phyloP scores from a whole-genome alignment of 2,329 filamentous ascomycete genomes.

The Ceratocystis alfenasii region DNA sequence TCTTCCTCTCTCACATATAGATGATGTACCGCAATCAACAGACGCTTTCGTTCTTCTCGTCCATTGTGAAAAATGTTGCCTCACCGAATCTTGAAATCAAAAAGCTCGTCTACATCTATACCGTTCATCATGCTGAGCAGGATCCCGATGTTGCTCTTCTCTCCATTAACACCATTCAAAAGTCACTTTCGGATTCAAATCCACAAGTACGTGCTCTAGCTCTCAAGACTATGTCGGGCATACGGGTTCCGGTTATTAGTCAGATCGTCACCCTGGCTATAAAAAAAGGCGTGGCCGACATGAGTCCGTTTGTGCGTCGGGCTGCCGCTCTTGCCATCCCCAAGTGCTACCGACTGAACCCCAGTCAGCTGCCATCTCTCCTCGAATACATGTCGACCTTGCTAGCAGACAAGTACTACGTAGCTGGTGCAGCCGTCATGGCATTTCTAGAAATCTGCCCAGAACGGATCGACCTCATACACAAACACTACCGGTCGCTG shows the following conservation, averaged over 20 bases:
- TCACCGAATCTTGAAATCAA: conserved; percentile 90
- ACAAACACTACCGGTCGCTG: conserved; percentile 74
- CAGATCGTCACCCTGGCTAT: conserved; percentile 95
- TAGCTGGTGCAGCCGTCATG: conserved; percentile 83
- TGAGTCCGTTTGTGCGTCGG: conserved; percentile 88
- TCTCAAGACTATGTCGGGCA: conserved; percentile 91
- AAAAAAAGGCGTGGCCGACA: conserved; percentile 83
- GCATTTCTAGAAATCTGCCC: conserved; percentile 86
- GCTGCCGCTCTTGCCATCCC: conserved; percentile 88
- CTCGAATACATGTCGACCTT: conserved; percentile 68
- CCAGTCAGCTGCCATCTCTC: conserved; percentile 70
- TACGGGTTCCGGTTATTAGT: conserved; percentile 92
- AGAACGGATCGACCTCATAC: conserved; percentile 74
- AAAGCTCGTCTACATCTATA: conserved; percentile 96
- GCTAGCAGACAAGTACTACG: conserved; percentile 84
- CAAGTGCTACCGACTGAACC: conserved; percentile 88
- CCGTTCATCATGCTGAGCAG: conserved; percentile 89
- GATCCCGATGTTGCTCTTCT: conserved; percentile 91
- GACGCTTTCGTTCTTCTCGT: conserved; percentile 89
- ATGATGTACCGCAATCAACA: conserved; percentile 92
- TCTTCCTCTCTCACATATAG: conserved; percentile 35
- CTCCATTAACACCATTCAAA: conserved; percentile 98
- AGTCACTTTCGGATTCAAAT: conserved; percentile 85
- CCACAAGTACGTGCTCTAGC: conserved; percentile 85
- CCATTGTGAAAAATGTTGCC: conserved; percentile 94